A percentile compares a stretch with the other conserved stretches of the same genome.
These are phyloP conservation scores for Podospora anserina DNA, from an alignment of 495 filamentous ascomycete species.

Conservation along the genomic window DNA sequence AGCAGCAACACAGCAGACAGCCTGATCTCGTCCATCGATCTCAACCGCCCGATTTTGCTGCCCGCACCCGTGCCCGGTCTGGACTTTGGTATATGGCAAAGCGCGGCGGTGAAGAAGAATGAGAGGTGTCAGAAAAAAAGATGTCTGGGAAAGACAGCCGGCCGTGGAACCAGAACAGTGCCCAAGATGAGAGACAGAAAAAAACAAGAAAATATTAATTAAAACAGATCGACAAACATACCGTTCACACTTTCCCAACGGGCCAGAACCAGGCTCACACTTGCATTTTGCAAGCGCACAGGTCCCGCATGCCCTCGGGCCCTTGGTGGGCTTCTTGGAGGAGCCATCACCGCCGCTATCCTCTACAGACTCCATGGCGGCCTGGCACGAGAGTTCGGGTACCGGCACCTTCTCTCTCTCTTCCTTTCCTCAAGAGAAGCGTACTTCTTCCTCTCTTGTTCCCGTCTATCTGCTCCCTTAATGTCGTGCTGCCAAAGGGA, in stretches of 20 bases:
- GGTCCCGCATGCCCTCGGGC: slow-evolving; percentile 27
- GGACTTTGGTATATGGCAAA: background rate
- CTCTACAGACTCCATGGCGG: background rate
- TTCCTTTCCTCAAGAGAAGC: background rate
- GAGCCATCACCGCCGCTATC: background rate
- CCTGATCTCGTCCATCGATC: background rate
- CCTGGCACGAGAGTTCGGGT: background rate
- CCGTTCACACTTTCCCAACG: slow-evolving; percentile 25
- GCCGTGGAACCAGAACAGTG: background rate
- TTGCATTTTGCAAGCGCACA: slow-evolving; percentile 28
- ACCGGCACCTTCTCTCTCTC: background rate
- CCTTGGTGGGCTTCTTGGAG: slow-evolving; percentile 18
- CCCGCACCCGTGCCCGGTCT: background rate
- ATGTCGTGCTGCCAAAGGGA: background rate
- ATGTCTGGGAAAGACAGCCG: background rate
- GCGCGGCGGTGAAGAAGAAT: no score
- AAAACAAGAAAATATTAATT: background rate
- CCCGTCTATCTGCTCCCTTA: background rate
- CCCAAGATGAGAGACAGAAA: background rate
- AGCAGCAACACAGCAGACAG: background rate
- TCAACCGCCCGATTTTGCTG: no score
- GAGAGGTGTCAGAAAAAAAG: background rate
- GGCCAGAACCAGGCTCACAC: slow-evolving; percentile 22
- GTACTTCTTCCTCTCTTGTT: background rate
- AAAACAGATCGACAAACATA: slow-evolving; percentile 8